Evolutionary conservation across 176 grass and related monocot species (phyloP).

Genomic region (Ananas comosus): DNA sequence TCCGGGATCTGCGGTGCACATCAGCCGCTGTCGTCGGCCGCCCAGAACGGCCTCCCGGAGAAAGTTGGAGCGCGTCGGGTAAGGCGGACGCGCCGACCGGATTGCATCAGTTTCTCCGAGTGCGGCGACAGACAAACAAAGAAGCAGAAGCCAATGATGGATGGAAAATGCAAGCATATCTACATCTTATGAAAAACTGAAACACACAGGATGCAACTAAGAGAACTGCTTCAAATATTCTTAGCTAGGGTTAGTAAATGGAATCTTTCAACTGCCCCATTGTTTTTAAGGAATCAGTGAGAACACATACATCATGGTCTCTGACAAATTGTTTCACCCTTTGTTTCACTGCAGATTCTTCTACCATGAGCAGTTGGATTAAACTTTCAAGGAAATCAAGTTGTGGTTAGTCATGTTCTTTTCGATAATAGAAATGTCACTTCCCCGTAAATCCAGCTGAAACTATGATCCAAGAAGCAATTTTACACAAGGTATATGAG

Average conservation of each 20-base stretch:
- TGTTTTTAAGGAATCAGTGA: not conserved
- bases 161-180: not conserved
- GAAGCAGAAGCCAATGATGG: slow-evolving; percentile 9
- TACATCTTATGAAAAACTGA: slow-evolving; percentile 9
- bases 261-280: not conserved
- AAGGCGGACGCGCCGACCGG: not conserved
- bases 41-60: slow-evolving; percentile 9
- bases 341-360: no score
- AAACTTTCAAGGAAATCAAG: no score
- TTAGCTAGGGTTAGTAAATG: not conserved
- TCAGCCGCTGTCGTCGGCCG: not conserved
- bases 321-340: no score
- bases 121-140: slow-evolving; percentile 3
- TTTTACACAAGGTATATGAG: not conserved
- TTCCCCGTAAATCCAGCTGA: no score
- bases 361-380: no score
- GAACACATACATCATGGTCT: no score
- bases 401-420: no score
- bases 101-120: not conserved
- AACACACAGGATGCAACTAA: slow-evolving; percentile 1
- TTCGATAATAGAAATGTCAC: no score
- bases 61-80: slow-evolving; percentile 11
- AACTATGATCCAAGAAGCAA: not conserved
- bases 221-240: not conserved
- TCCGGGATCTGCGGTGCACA: slow-evolving; percentile 14